Evolutionary conservation across 345 rosid genomes (phyloP).

Genomic region (Eucalyptus polyanthemos): DNA sequence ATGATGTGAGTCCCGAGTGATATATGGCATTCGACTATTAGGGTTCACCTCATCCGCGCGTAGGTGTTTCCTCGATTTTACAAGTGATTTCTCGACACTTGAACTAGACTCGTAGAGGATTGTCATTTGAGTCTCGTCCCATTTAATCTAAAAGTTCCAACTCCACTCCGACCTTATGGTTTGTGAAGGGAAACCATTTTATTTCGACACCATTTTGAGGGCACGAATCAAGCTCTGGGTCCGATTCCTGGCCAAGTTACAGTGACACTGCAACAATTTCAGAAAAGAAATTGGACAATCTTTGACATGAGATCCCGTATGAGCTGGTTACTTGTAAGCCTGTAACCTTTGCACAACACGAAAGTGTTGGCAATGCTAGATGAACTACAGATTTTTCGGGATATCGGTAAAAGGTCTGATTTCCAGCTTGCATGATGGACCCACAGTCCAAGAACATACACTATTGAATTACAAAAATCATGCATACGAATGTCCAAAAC

Average conservation of each 20-base stretch:
- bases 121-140: neutral
- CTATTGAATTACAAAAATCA: neutral
- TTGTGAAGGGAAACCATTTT: neutral
- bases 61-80: neutral
- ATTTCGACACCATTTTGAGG: fast-evolving
- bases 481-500: neutral
- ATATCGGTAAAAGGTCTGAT: neutral
- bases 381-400: neutral
- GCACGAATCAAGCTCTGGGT: neutral
- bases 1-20: neutral
- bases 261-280: neutral
- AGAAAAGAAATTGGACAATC: neutral
- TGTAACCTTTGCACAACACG: neutral
- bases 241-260: neutral
- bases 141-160: neutral
- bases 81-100: neutral
- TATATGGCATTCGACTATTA: neutral
- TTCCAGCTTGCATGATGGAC: neutral
- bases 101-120: neutral
- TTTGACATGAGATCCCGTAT: neutral
- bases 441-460: neutral
- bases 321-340: neutral
- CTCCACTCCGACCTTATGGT: neutral
- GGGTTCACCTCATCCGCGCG: neutral
- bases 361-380: neutral